Conservation (phyloP, 768 basidiomycete species). For the Boletellus emodensis region DNA sequence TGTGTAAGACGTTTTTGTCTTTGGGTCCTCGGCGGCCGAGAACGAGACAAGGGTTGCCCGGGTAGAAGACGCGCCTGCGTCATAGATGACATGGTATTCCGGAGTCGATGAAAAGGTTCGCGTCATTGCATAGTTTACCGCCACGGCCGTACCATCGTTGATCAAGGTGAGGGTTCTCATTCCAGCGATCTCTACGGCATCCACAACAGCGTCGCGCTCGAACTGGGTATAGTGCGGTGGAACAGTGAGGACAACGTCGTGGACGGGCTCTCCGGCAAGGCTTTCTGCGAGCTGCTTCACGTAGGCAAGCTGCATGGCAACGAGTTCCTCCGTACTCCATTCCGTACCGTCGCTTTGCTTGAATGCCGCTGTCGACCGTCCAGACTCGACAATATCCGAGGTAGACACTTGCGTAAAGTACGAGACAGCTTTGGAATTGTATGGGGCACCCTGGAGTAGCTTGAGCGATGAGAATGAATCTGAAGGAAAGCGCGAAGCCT, state of each 20-base stretch:
- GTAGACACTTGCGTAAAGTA: slow-evolving; percentile 58
- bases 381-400: slow-evolving; percentile 48
- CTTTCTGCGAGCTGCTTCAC: slow-evolving; percentile 84
- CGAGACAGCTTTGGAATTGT: slow-evolving; percentile 51
- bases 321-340: slow-evolving; percentile 85
- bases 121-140: slow-evolving; percentile 97
- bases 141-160: slow-evolving; percentile 93
- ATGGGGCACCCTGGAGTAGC: slow-evolving; percentile 70
- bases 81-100: slow-evolving; percentile 89
- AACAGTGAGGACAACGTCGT: slow-evolving; percentile 84
- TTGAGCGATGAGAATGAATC: slow-evolving; percentile 88
- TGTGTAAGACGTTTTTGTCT: slow-evolving; percentile 52
- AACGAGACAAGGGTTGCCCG: slow-evolving; percentile 77
- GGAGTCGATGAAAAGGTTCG: slow-evolving; percentile 68
- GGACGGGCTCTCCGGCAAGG: slow-evolving; percentile 69
- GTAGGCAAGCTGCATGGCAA: slow-evolving; percentile 92
- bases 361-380: slow-evolving; percentile 59
- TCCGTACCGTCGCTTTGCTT: slow-evolving; percentile 57
- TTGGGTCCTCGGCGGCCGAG: slow-evolving; percentile 43
- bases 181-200: slow-evolving; percentile 90
- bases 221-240: slow-evolving; percentile 88
- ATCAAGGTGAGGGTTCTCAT: slow-evolving; percentile 79
- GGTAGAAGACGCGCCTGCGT: slow-evolving; percentile 84
- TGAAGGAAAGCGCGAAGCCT: slow-evolving; percentile 90
- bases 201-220: slow-evolving; percentile 87